Conservation (phyloP, 2,329 filamentous ascomycete genomes). For the Fusarium sp. region DNA sequence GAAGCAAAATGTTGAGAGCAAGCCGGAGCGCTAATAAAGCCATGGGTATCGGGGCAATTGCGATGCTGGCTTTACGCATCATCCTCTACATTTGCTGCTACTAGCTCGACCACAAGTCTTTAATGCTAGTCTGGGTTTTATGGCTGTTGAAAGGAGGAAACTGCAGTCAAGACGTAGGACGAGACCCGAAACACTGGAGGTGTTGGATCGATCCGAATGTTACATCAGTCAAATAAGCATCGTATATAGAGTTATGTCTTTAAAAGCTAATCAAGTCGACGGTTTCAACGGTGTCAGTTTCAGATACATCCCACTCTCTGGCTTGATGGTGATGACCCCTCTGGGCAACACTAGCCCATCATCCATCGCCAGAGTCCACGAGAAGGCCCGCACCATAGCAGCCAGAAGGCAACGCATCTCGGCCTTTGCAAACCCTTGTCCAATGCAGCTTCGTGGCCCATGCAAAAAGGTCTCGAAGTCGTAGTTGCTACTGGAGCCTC, state of each 20-base stretch:
- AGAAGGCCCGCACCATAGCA: conserved; percentile 73
- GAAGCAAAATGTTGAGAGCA: no score
- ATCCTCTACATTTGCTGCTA: no score
- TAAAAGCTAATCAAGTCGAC: neutral
- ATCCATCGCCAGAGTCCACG: conserved; percentile 67
- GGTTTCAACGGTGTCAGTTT: conserved; percentile 51
- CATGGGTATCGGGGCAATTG: no score
- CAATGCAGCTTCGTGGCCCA: conserved; percentile 86
- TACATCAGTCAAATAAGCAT: neutral
- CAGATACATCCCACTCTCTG: conserved; percentile 73
- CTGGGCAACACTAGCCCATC: conserved; percentile 70
- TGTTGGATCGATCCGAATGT: neutral
- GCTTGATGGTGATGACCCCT: conserved; percentile 74
- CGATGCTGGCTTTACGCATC: no score
- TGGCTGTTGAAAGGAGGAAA: neutral
- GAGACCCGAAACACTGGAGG: neutral
- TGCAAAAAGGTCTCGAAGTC: conserved; percentile 83
- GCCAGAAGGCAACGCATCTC: conserved; percentile 82
- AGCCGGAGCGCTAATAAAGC: no score
- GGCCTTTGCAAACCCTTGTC: conserved; percentile 76
- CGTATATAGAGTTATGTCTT: neutral
- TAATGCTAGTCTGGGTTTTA: neutral
- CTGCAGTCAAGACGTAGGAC: neutral
- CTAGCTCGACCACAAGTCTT: neutral
- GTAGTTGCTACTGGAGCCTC: conserved; percentile 77